phyloP scores from a whole-genome alignment of 306 rosid genomes.

The Lathyrus oleraceus region DNA sequence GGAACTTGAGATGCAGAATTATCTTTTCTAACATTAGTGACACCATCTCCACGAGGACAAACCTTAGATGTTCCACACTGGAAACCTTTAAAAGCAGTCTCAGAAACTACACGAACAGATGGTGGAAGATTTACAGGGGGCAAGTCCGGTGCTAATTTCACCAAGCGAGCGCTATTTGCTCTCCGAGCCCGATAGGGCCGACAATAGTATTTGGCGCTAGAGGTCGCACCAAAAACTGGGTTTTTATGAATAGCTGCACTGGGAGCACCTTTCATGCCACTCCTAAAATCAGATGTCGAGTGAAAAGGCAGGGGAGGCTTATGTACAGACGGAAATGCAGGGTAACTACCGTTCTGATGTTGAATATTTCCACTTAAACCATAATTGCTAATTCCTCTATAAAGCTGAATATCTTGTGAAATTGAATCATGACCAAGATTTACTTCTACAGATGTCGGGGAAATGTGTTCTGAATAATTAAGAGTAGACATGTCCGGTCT shows the following conservation, averaged over 20 bases:
- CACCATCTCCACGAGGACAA: conserved; percentile 50
- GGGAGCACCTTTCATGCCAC: conserved; percentile 44
- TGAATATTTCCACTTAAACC: conserved; percentile 45
- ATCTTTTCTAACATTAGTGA: conserved; percentile 44
- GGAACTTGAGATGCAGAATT: conserved; percentile 44
- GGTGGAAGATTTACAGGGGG: conserved; percentile 97
- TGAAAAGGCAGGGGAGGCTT: conserved; percentile 48
- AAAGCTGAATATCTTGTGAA: conserved; percentile 39
- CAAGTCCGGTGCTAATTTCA: conserved; percentile 85
- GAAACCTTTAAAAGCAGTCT: conserved; percentile 66
- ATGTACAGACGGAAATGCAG: conserved; percentile 42
- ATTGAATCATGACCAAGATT: conserved; percentile 44
- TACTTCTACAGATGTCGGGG: conserved; percentile 45
- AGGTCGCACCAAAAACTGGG: conserved; percentile 41
- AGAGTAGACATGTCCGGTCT: conserved; percentile 53
- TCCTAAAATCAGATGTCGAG: conserved; percentile 40
- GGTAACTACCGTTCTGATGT: conserved; percentile 45
- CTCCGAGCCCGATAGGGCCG: conserved; percentile 63
- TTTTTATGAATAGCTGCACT: conserved; percentile 40
- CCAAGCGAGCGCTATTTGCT: conserved; percentile 52
- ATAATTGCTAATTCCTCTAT: conserved; percentile 35
- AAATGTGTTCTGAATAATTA: conserved; percentile 42
- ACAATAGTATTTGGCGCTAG: conserved; percentile 46
- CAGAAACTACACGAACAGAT: conserved; percentile 83
- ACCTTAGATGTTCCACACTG: conserved; percentile 49